Conservation (phyloP, 805 yeast genomes). For the Zygotorulaspora florentina region DNA sequence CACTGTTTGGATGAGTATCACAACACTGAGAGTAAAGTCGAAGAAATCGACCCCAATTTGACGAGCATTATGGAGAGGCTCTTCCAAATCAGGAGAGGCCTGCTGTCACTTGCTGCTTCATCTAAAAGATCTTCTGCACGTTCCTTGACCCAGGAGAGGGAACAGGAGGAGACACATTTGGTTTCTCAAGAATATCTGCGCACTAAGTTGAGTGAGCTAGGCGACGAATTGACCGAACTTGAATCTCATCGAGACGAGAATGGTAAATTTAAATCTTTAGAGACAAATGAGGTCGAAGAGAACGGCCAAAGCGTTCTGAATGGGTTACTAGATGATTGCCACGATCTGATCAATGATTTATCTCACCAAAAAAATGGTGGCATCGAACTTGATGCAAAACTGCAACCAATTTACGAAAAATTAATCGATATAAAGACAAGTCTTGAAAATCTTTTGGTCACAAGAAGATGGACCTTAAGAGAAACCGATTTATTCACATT, state of each 20-base stretch:
- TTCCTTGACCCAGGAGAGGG: constrained; percentile 8
- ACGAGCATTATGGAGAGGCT: constrained; percentile 53
- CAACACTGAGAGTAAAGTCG: constrained; percentile 52
- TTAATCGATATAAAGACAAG: constrained; percentile 64
- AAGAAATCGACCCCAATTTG: constrained; percentile 49
- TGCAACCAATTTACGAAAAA: constrained; percentile 58
- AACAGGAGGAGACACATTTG: constrained; percentile 12
- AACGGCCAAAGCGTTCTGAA: constrained; percentile 51
- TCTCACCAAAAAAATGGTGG: constrained; percentile 36
- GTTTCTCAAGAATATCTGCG: constrained; percentile 20
- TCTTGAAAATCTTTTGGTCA: constrained; percentile 77
- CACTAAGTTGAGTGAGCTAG: constrained; percentile 35
- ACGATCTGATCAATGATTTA: constrained; percentile 66
- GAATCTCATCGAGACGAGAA: constrained; percentile 50
- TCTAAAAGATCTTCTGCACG: constrained; percentile 24
- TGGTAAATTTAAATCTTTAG: constrained; percentile 48
- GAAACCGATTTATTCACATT: constrained; percentile 89
- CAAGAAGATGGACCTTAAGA: constrained; percentile 96
- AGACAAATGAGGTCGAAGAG: constrained; percentile 33
- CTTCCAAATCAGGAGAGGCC: constrained; percentile 57
- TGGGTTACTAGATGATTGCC: constrained; percentile 80
- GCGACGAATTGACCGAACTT: constrained; percentile 39
- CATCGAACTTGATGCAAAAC: constrained; percentile 44
- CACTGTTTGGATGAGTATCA: constrained; percentile 57
- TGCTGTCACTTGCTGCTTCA: constrained; percentile 49